Conservation (phyloP, 2,329 filamentous ascomycete genomes). For the Talaromyces sp. region DNA sequence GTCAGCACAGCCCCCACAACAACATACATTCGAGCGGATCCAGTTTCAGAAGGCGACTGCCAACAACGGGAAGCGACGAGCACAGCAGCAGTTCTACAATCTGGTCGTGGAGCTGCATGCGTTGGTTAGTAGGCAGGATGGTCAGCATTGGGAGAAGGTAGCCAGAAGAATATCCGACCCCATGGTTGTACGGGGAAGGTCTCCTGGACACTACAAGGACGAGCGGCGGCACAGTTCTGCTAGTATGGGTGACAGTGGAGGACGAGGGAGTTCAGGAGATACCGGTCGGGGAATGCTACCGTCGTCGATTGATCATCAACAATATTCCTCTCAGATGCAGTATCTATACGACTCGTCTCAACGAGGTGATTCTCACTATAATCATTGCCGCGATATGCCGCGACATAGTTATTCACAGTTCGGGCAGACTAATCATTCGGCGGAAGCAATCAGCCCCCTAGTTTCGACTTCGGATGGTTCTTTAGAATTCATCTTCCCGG, state of each 20-base stretch:
- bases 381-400: conserved; percentile 21
- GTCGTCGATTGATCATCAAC: conserved; percentile 22
- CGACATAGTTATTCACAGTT: conserved; percentile 26
- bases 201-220: conserved; percentile 73
- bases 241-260: conserved; percentile 63
- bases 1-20: conserved; percentile 36
- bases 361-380: conserved; percentile 29
- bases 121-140: conserved; percentile 44
- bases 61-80: conserved; percentile 86
- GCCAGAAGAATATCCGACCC: conserved; percentile 68
- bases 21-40: conserved; percentile 76
- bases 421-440: conserved; percentile 31
- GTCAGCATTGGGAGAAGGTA: conserved; percentile 62
- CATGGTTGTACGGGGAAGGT: conserved; percentile 82
- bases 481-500: conserved; percentile 37
- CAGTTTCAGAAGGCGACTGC: conserved; percentile 93
- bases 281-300: conserved; percentile 24
- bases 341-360: conserved; percentile 32
- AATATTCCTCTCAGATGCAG: conserved; percentile 28
- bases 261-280: conserved; percentile 44
- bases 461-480: conserved; percentile 34
- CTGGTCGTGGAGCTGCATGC: conserved; percentile 80
- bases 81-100: conserved; percentile 88
- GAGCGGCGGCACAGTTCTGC: conserved; percentile 63
- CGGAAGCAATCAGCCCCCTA: conserved; percentile 36